Conservation (phyloP, 768 basidiomycete species). For the Russula emetica region DNA sequence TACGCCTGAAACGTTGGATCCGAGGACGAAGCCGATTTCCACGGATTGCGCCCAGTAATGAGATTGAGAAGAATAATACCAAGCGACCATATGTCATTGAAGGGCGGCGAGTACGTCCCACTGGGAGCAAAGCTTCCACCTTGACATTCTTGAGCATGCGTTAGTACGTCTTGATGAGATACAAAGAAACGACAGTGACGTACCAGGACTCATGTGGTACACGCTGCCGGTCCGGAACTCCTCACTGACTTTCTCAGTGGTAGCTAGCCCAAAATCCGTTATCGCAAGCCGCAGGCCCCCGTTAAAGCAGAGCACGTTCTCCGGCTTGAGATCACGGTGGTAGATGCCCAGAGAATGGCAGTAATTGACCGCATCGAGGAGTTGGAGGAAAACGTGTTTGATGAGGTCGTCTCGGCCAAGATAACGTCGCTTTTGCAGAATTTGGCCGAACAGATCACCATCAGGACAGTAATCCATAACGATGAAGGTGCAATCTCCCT, state of each 20-base stretch:
- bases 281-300: slow-evolving; percentile 73
- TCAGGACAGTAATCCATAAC: slow-evolving; percentile 91
- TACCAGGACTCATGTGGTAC: slow-evolving; percentile 97
- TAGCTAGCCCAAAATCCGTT: slow-evolving; percentile 94
- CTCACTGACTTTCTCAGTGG: slow-evolving; percentile 74
- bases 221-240: slow-evolving; percentile 96
- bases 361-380: slow-evolving; percentile 89
- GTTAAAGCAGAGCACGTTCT: slow-evolving; percentile 87
- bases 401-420: slow-evolving; percentile 82
- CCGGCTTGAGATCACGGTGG: slow-evolving; percentile 96
- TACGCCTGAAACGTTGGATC: slow-evolving; percentile 92
- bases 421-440: slow-evolving; percentile 71
- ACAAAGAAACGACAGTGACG: slow-evolving; percentile 30
- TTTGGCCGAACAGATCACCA: slow-evolving; percentile 91
- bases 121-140: slow-evolving; percentile 61
- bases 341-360: slow-evolving; percentile 90
- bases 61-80: slow-evolving; percentile 96
- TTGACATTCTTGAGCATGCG: slow-evolving; percentile 69
- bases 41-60: slow-evolving; percentile 91
- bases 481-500: slow-evolving; percentile 76
- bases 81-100: slow-evolving; percentile 95
- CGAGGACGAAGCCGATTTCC: slow-evolving; percentile 78
- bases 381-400: slow-evolving; percentile 85
- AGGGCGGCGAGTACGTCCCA: slow-evolving; percentile 75
- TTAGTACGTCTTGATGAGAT: slow-evolving; percentile 28